Conservation (phyloP, 2,329 filamentous ascomycete species). For the Aschersonia sp. region DNA sequence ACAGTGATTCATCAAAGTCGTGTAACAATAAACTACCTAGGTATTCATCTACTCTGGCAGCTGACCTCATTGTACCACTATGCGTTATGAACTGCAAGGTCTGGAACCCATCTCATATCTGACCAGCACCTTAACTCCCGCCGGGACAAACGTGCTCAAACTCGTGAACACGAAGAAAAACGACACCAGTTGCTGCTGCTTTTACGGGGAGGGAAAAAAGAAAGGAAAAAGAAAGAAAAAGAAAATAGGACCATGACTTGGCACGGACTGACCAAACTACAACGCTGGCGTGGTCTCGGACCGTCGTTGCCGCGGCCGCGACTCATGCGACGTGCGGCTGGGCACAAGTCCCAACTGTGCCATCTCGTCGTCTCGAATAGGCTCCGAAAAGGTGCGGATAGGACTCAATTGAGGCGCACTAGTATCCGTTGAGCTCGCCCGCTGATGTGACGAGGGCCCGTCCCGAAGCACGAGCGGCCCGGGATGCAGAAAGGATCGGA, state of each 20-base stretch:
- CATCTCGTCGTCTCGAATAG: conserved; percentile 12
- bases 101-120: too few relatives aligned
- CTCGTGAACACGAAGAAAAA: too few relatives aligned
- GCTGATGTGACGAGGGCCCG: conserved; percentile 8
- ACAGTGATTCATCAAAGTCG: too few relatives aligned
- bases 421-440: conserved; percentile 13
- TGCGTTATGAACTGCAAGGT: too few relatives aligned
- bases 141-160: too few relatives aligned
- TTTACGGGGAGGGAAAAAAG: neutral
- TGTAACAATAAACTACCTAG: too few relatives aligned
- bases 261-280: conserved; percentile 6
- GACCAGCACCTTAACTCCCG: too few relatives aligned
- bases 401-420: conserved; percentile 5
- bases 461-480: conserved; percentile 25
- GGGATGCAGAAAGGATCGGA: conserved; percentile 32
- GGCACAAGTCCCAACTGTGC: conserved; percentile 12
- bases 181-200: too few relatives aligned
- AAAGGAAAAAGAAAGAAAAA: neutral
- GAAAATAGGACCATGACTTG: neutral
- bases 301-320: conserved; percentile 7
- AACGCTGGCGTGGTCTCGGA: conserved; percentile 12
- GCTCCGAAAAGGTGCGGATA: conserved; percentile 10
- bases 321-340: conserved; percentile 10
- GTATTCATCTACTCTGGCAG: too few relatives aligned
- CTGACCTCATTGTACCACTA: too few relatives aligned